A percentile compares a stretch with the other conserved stretches of the same genome.
Conservation (phyloP, 2,329 filamentous ascomycete species). For the Aspergillus luchuensis region DNA sequence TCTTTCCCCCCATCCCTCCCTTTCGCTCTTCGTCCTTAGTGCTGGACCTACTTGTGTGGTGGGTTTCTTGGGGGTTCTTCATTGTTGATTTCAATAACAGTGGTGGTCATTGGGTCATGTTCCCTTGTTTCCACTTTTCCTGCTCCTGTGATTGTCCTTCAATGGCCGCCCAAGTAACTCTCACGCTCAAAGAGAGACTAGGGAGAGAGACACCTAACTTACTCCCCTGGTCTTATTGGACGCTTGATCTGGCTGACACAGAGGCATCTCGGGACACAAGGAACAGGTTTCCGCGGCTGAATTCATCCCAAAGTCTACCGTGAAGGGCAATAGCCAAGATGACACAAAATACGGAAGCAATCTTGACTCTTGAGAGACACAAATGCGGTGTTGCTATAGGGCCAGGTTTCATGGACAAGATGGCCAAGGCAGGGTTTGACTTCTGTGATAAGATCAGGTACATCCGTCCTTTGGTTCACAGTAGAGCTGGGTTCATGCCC, state of each 20-base stretch:
- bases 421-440: neutral
- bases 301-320: neutral
- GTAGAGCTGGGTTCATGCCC: neutral
- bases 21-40: neutral
- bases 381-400: neutral
- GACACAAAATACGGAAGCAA: neutral
- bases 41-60: neutral
- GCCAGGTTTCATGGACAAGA: neutral
- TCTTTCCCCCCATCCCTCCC: neutral
- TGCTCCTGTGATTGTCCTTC: too few relatives aligned
- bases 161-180: too few relatives aligned
- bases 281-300: neutral
- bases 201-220: too few relatives aligned
- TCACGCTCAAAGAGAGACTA: too few relatives aligned
- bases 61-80: too few relatives aligned
- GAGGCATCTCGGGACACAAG: neutral
- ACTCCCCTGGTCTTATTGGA: neutral
- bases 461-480: too few relatives aligned
- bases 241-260: neutral
- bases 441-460: neutral
- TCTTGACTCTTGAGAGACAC: neutral
- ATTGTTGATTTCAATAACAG: too few relatives aligned
- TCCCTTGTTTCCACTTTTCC: too few relatives aligned
- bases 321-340: neutral
- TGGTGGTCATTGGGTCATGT: too few relatives aligned